Evolutionary conservation across 257 asterid species (phyloP).

Genomic region (Capsicum pubescens): DNA sequence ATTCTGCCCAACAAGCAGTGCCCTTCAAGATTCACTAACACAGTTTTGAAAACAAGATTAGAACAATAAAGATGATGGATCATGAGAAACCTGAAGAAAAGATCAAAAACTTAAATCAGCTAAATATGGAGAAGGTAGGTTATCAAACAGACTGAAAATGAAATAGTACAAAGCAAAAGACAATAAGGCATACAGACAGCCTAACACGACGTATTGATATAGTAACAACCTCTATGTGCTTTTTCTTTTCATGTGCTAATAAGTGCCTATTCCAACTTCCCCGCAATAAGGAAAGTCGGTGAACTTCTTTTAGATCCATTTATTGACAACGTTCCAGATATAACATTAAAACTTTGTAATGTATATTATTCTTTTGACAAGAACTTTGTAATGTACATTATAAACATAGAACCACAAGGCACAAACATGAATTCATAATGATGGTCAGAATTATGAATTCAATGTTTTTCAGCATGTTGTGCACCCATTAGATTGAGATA

Average conservation of each 20-base stretch:
- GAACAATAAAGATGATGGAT: slow-evolving; percentile 32
- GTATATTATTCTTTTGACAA: not conserved
- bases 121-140: slow-evolving; percentile 18
- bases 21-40: slow-evolving; percentile 73
- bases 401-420: not conserved
- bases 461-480: not conserved
- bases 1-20: slow-evolving; percentile 84
- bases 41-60: slow-evolving; percentile 33
- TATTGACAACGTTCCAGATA: not conserved
- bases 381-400: not conserved
- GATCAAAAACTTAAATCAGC: not conserved
- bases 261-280: slow-evolving; percentile 22
- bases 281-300: slow-evolving; percentile 2
- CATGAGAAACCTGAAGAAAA: slow-evolving; percentile 23
- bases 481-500: slow-evolving; percentile 8
- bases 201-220: not conserved
- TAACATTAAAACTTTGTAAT: not conserved
- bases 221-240: slow-evolving; percentile 20
- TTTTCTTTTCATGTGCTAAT: slow-evolving; percentile 23
- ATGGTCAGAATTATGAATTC: slow-evolving; percentile 4
- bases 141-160: slow-evolving; percentile 12
- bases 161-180: not conserved
- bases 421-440: not conserved
- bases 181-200: not conserved
- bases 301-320: slow-evolving; percentile 13